Evolutionary conservation across 2,329 filamentous ascomycete species (phyloP).

Genomic region (Daldinia sp.): DNA sequence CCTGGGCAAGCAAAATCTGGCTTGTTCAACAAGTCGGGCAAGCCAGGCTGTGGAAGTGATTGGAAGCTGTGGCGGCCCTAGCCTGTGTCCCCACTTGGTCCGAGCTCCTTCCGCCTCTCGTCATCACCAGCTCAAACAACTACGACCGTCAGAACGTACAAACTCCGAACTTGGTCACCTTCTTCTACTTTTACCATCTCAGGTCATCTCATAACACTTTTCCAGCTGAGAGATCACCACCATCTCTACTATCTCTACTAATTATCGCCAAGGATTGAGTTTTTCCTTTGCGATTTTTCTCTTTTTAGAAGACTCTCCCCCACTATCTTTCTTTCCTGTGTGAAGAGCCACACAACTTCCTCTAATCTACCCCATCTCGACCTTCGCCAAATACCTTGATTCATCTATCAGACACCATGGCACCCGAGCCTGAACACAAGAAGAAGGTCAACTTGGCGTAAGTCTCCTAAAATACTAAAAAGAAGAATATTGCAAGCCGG

Average conservation of each 20-base stretch:
- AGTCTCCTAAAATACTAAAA: conserved; percentile 52
- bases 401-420: conserved; percentile 68
- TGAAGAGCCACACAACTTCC: conserved; percentile 13
- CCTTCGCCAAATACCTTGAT: conserved; percentile 29
- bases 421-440: conserved; percentile 78
- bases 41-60: conserved; percentile 36
- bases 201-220: conserved; percentile 21
- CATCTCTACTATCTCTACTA: conserved; percentile 13
- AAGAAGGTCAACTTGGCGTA: conserved; percentile 88
- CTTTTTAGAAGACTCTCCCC: not conserved
- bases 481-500: not conserved
- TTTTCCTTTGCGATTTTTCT: conserved; percentile 28
- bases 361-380: conserved; percentile 15
- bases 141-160: conserved; percentile 27
- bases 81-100: conserved; percentile 34
- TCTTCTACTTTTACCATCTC: conserved; percentile 27
- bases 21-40: conserved; percentile 28
- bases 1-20: conserved; percentile 29
- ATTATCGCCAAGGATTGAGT: conserved; percentile 23
- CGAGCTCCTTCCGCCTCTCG: conserved; percentile 43
- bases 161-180: conserved; percentile 40
- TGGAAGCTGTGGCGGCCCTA: conserved; percentile 39
- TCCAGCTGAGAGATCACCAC: conserved; percentile 21
- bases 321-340: conserved; percentile 21
- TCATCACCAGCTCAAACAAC: conserved; percentile 43